Conservation (phyloP, 2,329 filamentous ascomycete genomes). For the Sporothrix mexicana region DNA sequence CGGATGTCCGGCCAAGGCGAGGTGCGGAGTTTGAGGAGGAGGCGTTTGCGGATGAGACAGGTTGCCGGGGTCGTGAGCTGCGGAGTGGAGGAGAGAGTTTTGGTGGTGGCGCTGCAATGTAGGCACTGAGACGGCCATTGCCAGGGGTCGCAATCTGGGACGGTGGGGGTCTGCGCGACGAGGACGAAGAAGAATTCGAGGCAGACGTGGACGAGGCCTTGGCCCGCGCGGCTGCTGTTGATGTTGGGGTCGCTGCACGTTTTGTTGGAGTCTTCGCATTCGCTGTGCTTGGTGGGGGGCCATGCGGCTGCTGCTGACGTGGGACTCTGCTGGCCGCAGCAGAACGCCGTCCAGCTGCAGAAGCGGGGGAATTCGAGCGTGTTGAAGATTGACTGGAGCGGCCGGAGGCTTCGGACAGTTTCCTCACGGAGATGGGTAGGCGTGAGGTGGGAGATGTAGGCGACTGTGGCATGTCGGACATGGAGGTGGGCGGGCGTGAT, state of each 20-base stretch:
- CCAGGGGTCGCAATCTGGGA: conserved; percentile 54
- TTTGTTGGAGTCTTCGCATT: conserved; percentile 51
- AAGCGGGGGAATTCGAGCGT: conserved; percentile 62
- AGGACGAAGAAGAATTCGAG: neutral
- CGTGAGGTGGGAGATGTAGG: conserved; percentile 46
- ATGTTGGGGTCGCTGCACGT: conserved; percentile 40
- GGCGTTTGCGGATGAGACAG: conserved; percentile 68
- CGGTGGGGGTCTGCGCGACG: conserved; percentile 49
- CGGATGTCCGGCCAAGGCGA: conserved; percentile 29
- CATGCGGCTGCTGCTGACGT: conserved; percentile 50
- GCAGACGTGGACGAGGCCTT: conserved; percentile 46
- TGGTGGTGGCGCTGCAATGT: conserved; percentile 71
- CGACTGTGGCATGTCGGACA: conserved; percentile 34
- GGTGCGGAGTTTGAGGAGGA: neutral
- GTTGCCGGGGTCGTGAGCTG: conserved; percentile 80
- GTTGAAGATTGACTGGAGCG: conserved; percentile 59
- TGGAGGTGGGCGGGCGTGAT: neutral
- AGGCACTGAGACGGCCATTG: conserved; percentile 71
- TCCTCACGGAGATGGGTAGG: conserved; percentile 49
- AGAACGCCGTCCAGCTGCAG: conserved; percentile 47
- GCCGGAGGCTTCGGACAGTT: conserved; percentile 51
- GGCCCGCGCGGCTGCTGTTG: conserved; percentile 41
- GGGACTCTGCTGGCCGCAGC: conserved; percentile 38
- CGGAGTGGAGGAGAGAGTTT: conserved; percentile 79
- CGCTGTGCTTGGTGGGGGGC: conserved; percentile 44